These are phyloP conservation scores for Carex pumila DNA, from an alignment of 176 grass and related monocot genomes.

Conservation along the genomic window DNA sequence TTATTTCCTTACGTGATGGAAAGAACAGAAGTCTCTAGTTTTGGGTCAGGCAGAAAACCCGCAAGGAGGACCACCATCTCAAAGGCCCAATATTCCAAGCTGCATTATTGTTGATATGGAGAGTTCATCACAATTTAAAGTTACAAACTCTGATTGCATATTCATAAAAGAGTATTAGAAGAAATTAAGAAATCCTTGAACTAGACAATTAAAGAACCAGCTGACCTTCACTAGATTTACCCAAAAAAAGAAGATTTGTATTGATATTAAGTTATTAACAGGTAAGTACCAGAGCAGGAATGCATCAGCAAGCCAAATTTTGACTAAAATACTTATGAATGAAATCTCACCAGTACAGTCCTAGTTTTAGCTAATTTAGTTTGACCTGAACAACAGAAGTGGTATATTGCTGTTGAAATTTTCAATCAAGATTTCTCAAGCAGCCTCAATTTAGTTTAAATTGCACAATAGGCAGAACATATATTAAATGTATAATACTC, in stretches of 20 bases:
- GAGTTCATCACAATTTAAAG: neutral
- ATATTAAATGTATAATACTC: conserved; percentile 10
- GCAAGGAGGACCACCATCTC: conserved; percentile 95
- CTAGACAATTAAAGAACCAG: neutral
- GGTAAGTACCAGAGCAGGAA: neutral
- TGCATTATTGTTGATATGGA: conserved; percentile 21
- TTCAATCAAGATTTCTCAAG: neutral
- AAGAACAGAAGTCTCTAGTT: conserved; percentile 87
- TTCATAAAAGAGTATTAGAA: neutral
- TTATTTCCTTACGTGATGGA: conserved; percentile 59
- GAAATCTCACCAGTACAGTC: neutral
- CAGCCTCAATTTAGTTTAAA: neutral
- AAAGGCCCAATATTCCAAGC: conserved; percentile 95
- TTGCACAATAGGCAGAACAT: neutral
- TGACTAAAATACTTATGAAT: neutral
- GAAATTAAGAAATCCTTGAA: neutral
- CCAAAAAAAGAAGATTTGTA: neutral
- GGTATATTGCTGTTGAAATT: neutral
- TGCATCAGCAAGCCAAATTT: neutral
- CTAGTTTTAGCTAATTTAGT: neutral
- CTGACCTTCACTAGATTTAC: neutral
- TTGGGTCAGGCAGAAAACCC: conserved; percentile 86
- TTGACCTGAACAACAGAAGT: neutral
- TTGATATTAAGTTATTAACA: neutral
- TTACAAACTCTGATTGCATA: neutral